A percentile compares a stretch with the other conserved stretches of the same genome.
These are phyloP conservation scores for Chlorella sp. DNA, from an alignment of 139 green algal genomes.

Conservation along the genomic window DNA sequence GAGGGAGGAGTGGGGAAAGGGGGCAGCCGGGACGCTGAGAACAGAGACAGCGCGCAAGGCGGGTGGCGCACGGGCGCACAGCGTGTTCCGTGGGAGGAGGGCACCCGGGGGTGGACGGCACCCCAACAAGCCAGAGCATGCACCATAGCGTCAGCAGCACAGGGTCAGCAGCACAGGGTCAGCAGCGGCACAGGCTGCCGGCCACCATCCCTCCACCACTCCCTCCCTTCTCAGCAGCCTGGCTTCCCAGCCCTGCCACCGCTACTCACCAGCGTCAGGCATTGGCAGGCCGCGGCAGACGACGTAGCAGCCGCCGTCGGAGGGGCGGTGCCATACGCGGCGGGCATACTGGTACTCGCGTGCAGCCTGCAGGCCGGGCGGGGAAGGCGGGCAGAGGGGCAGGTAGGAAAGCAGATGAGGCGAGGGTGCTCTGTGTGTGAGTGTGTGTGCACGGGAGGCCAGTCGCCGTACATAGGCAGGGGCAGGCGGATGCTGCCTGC, in stretches of 20 bases:
- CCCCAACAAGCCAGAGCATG: too few relatives aligned
- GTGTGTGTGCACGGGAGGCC: neutral
- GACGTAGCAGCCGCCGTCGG: slow-evolving; percentile 71
- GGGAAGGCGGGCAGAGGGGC: neutral
- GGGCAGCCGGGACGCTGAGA: too few relatives aligned
- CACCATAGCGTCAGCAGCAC: neutral
- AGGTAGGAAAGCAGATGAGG: neutral
- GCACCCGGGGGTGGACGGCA: too few relatives aligned
- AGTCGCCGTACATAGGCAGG: neutral
- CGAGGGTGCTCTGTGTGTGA: neutral
- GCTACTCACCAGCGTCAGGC: neutral
- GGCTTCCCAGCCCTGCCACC: neutral
- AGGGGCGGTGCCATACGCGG: slow-evolving; percentile 66
- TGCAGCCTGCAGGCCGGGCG: slow-evolving; percentile 12
- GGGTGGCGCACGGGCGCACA: neutral
- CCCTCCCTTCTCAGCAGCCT: neutral
- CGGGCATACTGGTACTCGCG: slow-evolving; percentile 76
- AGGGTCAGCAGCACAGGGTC: neutral
- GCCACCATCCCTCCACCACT: neutral
- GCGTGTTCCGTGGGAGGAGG: too few relatives aligned
- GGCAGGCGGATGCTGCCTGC: too few relatives aligned
- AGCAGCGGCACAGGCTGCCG: too few relatives aligned
- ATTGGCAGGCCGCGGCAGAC: slow-evolving; percentile 26
- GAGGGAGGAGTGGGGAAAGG: neutral
- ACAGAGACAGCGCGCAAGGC: neutral